Conservation (phyloP, 2,329 filamentous ascomycete species). For the Aureobasidium sp. region DNA sequence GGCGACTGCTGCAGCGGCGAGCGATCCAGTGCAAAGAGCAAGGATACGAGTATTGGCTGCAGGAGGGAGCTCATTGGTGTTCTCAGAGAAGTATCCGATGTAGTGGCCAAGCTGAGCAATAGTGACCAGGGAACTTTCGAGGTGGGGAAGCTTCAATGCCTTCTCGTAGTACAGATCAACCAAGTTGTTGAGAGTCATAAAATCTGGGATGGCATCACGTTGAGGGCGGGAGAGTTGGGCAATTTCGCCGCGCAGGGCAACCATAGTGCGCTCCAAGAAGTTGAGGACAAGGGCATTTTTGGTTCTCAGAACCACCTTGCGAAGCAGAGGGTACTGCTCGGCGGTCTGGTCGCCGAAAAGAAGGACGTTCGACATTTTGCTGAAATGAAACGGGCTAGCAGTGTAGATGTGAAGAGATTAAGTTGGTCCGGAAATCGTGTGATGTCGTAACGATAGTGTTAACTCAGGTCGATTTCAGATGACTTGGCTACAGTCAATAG, state of each 20-base stretch:
- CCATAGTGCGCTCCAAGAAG: slow-evolving; percentile 54
- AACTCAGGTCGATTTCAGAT: slow-evolving; percentile 11
- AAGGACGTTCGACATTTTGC: slow-evolving; percentile 43
- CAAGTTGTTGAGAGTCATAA: slow-evolving; percentile 56
- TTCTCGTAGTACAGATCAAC: slow-evolving; percentile 58
- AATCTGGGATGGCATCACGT: slow-evolving; percentile 53
- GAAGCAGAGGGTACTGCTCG: slow-evolving; percentile 57
- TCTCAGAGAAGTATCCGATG: slow-evolving; percentile 53
- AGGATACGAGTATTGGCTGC: slow-evolving; percentile 48
- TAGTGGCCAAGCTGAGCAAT: slow-evolving; percentile 62
- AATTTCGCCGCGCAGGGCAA: slow-evolving; percentile 55
- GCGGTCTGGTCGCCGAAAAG: slow-evolving; percentile 67
- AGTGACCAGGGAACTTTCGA: slow-evolving; percentile 60
- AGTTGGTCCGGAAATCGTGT: not conserved
- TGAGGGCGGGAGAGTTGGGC: slow-evolving; percentile 51
- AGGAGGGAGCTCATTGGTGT: slow-evolving; percentile 46
- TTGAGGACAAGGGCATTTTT: slow-evolving; percentile 53
- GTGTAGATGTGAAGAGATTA: slow-evolving; percentile 12
- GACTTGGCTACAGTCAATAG: slow-evolving; percentile 13
- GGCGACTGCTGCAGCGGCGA: slow-evolving; percentile 62
- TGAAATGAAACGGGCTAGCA: slow-evolving; percentile 1
- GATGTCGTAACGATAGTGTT: slow-evolving; percentile 14
- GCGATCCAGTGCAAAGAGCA: slow-evolving; percentile 62
- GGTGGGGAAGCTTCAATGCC: slow-evolving; percentile 50
- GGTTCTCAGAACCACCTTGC: slow-evolving; percentile 41